A percentile compares a stretch with the other conserved stretches of the same genome.
Conservation (phyloP, 208 protist species). For the Herpetomonas samuelpessoai region DNA sequence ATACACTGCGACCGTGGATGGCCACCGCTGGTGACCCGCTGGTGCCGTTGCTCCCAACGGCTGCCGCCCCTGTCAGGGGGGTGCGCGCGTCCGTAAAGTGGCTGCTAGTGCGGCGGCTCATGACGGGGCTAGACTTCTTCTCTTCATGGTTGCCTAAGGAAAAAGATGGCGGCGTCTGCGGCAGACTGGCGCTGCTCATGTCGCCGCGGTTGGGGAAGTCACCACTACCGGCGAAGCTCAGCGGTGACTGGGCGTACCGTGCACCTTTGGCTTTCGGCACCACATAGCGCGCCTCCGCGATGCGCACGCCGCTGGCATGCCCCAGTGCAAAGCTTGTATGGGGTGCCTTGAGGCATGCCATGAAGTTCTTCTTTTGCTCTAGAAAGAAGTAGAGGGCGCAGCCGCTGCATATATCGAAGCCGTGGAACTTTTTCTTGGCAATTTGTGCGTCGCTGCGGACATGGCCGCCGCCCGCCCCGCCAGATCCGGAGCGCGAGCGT, state of each 20-base stretch:
- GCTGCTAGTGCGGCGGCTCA: no score
- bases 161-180: not conserved
- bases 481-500: not conserved
- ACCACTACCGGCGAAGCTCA: no score
- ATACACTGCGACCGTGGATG: no score
- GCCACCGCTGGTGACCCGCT: no score
- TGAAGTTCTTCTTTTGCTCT: constrained; percentile 18
- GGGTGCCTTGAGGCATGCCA: constrained; percentile 14
- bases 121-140: no score
- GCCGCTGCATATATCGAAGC: constrained; percentile 68
- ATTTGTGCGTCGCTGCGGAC: constrained; percentile 51
- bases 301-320: constrained; percentile 24
- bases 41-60: no score
- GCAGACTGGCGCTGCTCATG: not conserved
- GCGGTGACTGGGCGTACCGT: no score
- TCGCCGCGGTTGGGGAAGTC: no score
- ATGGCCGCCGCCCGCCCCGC: not conserved
- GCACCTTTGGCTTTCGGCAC: no score
- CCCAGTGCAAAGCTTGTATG: constrained; percentile 28
- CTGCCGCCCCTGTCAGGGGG: no score
- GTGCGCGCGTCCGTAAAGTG: no score
- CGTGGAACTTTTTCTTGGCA: constrained; percentile 21
- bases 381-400: constrained; percentile 60
- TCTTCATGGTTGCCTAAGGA: no score
- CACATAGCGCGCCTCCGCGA: constrained; percentile 19